phyloP scores from a whole-genome alignment of 2,329 filamentous ascomycete species.

The Epichloe uncinata region DNA sequence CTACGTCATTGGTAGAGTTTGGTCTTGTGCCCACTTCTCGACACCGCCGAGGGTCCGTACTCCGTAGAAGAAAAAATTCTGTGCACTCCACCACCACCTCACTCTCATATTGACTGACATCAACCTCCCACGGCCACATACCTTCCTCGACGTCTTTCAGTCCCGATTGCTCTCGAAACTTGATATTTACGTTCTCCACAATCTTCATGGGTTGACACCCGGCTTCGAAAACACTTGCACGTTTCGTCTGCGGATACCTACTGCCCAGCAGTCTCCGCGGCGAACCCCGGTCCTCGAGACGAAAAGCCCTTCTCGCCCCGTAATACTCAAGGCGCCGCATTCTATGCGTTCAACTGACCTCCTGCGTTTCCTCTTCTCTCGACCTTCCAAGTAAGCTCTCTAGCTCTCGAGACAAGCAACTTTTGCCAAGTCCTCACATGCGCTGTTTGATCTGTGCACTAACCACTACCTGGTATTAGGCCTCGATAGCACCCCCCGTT shows the following conservation, averaged over 20 bases:
- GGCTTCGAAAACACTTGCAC: background rate
- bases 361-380: slow-evolving; percentile 75
- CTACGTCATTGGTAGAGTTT: background rate
- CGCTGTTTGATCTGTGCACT: background rate
- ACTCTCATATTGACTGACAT: background rate
- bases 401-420: too few species aligned
- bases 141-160: background rate
- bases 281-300: background rate
- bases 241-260: background rate
- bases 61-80: too few species aligned
- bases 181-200: background rate
- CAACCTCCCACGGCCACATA: background rate
- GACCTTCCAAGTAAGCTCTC: slow-evolving; percentile 72
- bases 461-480: slow-evolving; percentile 20
- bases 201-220: background rate
- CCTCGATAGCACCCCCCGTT: slow-evolving; percentile 44
- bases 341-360: slow-evolving; percentile 89
- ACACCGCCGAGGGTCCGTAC: background rate
- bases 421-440: background rate
- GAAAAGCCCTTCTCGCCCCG: background rate
- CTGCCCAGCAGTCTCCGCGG: slow-evolving; percentile 1
- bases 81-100: background rate
- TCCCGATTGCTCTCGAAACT: background rate
- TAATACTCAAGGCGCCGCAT: slow-evolving; percentile 12
- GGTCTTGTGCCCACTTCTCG: background rate